These are phyloP conservation scores for Trametes coccinea DNA, from an alignment of 768 basidiomycete genomes.

Conservation along the genomic window DNA sequence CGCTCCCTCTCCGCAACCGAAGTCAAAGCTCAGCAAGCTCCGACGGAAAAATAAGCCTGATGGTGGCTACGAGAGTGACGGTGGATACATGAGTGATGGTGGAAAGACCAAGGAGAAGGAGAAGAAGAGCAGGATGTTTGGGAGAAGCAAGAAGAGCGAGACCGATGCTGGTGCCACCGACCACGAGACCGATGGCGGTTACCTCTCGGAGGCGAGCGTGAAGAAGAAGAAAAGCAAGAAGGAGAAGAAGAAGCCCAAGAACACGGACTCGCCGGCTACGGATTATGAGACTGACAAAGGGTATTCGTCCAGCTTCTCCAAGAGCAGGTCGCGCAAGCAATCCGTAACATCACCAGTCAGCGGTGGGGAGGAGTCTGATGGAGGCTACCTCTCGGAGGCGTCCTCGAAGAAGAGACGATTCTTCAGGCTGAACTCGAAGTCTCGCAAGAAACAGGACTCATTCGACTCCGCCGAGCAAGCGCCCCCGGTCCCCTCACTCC, in stretches of 20 bases:
- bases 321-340: slow-evolving; percentile 19
- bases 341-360: slow-evolving; percentile 15
- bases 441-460: slow-evolving; percentile 24
- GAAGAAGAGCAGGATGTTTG: slow-evolving; percentile 24
- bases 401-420: slow-evolving; percentile 32
- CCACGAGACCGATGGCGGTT: slow-evolving; percentile 37
- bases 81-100: slow-evolving; percentile 50
- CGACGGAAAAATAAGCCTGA: slow-evolving; percentile 33
- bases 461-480: slow-evolving; percentile 13
- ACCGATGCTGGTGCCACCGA: slow-evolving; percentile 30
- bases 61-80: slow-evolving; percentile 53
- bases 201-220: slow-evolving; percentile 30
- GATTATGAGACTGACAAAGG: slow-evolving; percentile 38
- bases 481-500: slow-evolving; percentile 25
- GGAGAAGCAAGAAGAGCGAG: slow-evolving; percentile 25
- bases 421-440: slow-evolving; percentile 28
- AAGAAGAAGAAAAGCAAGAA: slow-evolving; percentile 29
- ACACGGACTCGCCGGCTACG: slow-evolving; percentile 22
- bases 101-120: slow-evolving; percentile 33
- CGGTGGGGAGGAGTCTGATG: slow-evolving; percentile 35
- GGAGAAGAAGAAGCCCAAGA: slow-evolving; percentile 30
- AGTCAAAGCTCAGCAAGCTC: slow-evolving; percentile 42
- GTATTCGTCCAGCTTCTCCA: slow-evolving; percentile 26
- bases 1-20: slow-evolving; percentile 14
- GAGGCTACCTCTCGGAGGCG: slow-evolving; percentile 33